Conservation (phyloP, 208 protist genomes). For the Naegleria lovaniensis region DNA sequence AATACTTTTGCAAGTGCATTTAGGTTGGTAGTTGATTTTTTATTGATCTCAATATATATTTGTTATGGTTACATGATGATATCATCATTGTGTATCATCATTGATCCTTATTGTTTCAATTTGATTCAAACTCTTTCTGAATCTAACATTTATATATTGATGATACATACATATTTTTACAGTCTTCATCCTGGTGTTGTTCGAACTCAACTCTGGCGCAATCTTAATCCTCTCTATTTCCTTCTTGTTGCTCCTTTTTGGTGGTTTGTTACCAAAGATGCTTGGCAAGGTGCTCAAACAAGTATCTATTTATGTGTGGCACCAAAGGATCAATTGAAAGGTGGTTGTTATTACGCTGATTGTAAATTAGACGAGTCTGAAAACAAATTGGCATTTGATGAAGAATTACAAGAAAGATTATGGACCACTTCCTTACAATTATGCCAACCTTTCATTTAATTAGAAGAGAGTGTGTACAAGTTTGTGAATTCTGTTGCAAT, state of each 20-base stretch:
- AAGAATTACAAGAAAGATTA: not conserved
- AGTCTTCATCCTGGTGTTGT: not conserved
- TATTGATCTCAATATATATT: too few relatives aligned
- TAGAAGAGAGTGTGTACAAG: too few relatives aligned
- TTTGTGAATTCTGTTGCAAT: too few relatives aligned
- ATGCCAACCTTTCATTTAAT: not conserved
- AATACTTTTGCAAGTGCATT: not conserved
- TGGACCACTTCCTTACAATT: not conserved
- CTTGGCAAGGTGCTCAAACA: not conserved
- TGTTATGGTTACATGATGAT: too few relatives aligned
- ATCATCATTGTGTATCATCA: too few relatives aligned
- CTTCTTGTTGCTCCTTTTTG: not conserved
- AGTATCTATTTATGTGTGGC: not conserved
- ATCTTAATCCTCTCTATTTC: not conserved
- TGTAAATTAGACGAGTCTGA: not conserved
- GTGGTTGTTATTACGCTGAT: not conserved
- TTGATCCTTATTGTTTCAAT: too few relatives aligned
- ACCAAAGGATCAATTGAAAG: not conserved
- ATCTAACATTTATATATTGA: too few relatives aligned
- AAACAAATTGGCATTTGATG: not conserved
- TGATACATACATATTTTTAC: too few relatives aligned
- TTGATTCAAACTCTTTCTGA: too few relatives aligned
- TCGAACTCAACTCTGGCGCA: not conserved
- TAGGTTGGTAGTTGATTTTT: too few relatives aligned
- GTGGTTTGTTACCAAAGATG: not conserved